A percentile compares a stretch with the other conserved stretches of the same genome.
Conservation (phyloP, 495 filamentous ascomycete species). For the Xylaria intraflava region DNA sequence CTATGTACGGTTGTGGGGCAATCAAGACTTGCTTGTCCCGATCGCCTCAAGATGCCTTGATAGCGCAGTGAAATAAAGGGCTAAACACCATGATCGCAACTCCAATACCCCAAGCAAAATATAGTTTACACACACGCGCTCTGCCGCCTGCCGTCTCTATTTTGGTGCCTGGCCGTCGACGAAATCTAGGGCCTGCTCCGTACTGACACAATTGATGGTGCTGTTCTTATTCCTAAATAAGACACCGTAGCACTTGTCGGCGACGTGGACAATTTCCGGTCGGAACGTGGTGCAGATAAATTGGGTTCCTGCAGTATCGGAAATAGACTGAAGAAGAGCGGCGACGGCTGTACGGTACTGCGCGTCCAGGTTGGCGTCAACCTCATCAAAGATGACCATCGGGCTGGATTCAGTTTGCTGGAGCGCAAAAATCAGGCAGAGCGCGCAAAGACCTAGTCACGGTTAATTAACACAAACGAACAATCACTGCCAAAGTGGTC, state of each 20-base stretch:
- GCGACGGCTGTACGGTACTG: conserved; percentile 96
- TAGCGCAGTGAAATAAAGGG: neutral
- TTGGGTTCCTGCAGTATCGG: conserved; percentile 52
- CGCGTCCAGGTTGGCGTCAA: conserved; percentile 96
- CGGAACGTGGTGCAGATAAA: conserved; percentile 94
- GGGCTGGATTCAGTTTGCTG: conserved; percentile 95
- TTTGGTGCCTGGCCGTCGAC: conserved; percentile 63
- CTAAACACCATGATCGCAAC: conserved; percentile 6
- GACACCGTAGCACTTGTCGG: conserved; percentile 97
- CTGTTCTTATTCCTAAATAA: conserved; percentile 89
- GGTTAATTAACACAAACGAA: conserved; percentile 19
- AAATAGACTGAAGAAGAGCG: conserved; percentile 73
- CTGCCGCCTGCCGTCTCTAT: conserved; percentile 8
- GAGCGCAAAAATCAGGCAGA: conserved; percentile 97
- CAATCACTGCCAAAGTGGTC: conserved; percentile 1
- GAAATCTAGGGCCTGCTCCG: conserved; percentile 84
- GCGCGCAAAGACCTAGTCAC: conserved; percentile 72
- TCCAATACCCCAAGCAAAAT: conserved; percentile 1
- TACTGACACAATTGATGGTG: conserved; percentile 79
- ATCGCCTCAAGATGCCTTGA: neutral
- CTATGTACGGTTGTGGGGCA: conserved; percentile 3
- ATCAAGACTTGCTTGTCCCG: neutral
- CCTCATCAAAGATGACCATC: conserved; percentile 99
- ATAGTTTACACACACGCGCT: neutral
- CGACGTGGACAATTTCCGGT: conserved; percentile 90